phyloP scores from a whole-genome alignment of 164 flowering plant species.

The Chimonanthus praecox region DNA sequence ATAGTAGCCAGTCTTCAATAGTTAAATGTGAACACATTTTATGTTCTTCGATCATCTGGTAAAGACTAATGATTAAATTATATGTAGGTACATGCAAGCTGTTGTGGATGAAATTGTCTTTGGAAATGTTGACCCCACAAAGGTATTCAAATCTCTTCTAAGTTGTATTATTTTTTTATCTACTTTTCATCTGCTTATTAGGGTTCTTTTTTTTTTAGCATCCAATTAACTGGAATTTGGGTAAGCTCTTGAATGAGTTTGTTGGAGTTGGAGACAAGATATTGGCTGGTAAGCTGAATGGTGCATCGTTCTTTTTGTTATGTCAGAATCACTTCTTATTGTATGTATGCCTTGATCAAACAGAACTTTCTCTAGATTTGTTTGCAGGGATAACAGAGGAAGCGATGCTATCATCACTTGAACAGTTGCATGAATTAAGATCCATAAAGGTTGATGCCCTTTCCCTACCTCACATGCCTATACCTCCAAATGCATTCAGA shows the following conservation, averaged over 20 bases:
- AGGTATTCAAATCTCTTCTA: conserved; percentile 37
- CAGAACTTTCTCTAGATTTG: conserved; percentile 39
- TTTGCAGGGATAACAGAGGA: conserved; percentile 60
- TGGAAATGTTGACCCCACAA: conserved; percentile 52
- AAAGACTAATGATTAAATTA: conserved; percentile 4
- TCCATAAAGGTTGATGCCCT: conserved; percentile 40
- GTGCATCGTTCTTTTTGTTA: background rate
- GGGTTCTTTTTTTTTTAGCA: conserved; percentile 32
- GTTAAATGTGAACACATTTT: background rate
- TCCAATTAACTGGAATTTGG: conserved; percentile 72
- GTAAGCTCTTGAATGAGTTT: conserved; percentile 65
- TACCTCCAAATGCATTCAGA: conserved; percentile 73
- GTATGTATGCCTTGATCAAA: conserved; percentile 7
- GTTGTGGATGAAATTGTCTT: conserved; percentile 83
- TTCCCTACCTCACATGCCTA: conserved; percentile 60
- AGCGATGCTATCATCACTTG: conserved; percentile 45
- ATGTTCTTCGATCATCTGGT: background rate
- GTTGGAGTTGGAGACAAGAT: conserved; percentile 42
- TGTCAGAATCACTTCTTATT: background rate
- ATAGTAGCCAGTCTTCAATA: too few species aligned
- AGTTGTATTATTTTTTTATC: conserved; percentile 5
- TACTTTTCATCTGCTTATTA: background rate
- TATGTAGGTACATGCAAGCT: conserved; percentile 90
- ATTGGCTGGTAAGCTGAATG: conserved; percentile 43
- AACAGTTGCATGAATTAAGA: conserved; percentile 27